Conservation (phyloP, 768 basidiomycete species). For the Pleurotus salmoneostramineus region DNA sequence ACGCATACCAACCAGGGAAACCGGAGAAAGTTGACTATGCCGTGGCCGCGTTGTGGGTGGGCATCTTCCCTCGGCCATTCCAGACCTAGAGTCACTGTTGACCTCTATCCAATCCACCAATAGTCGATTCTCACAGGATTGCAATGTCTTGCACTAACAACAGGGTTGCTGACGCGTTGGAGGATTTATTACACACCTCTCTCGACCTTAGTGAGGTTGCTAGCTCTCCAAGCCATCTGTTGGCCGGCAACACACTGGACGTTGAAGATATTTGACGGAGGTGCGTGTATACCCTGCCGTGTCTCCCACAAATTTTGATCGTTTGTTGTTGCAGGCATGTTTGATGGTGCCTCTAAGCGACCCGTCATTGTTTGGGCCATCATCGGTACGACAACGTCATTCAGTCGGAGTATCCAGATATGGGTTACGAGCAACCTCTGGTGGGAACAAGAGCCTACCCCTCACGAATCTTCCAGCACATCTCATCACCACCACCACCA, state of each 20-base stretch:
- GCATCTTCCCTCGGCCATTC: slow-evolving; percentile 10
- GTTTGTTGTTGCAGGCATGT: neutral
- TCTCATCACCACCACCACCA: neutral
- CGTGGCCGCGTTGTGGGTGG: slow-evolving; percentile 70
- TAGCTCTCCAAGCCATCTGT: slow-evolving; percentile 93
- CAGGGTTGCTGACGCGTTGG: slow-evolving; percentile 90
- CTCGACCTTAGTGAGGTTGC: slow-evolving; percentile 84
- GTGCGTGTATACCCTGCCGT: neutral
- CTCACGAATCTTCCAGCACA: neutral
- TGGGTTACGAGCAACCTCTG: slow-evolving; percentile 94
- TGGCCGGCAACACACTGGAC: slow-evolving; percentile 93
- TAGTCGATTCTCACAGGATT: slow-evolving; percentile 83
- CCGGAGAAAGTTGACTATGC: slow-evolving; percentile 62
- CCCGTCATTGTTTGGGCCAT: slow-evolving; percentile 89
- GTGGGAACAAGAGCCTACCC: slow-evolving; percentile 31
- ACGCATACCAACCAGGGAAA: slow-evolving; percentile 18
- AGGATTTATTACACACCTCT: slow-evolving; percentile 84
- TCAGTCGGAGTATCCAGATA: slow-evolving; percentile 80
- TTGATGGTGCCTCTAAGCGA: slow-evolving; percentile 42
- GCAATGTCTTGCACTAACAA: slow-evolving; percentile 84
- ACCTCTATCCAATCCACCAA: too few relatives aligned
- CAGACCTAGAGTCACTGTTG: too few relatives aligned
- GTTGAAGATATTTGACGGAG: slow-evolving; percentile 59
- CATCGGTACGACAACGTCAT: slow-evolving; percentile 85
- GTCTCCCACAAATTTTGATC: neutral